These are phyloP conservation scores for Solanum clarkiae DNA, from an alignment of 257 asterid genomes.

Conservation along the genomic window DNA sequence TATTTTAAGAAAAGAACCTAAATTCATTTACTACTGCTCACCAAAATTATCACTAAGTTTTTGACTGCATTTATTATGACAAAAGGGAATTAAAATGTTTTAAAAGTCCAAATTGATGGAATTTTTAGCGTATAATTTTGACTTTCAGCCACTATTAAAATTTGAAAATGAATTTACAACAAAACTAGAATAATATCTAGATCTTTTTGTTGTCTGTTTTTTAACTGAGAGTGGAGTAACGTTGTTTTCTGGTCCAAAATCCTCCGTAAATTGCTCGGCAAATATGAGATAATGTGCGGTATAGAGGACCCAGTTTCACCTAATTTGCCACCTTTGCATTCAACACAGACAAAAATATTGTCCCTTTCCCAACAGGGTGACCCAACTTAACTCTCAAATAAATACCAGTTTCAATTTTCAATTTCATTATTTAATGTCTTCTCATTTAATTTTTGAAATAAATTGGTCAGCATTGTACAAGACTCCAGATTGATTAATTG, in stretches of 20 bases:
- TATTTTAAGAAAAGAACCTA: not conserved
- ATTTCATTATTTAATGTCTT: not conserved
- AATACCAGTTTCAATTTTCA: not conserved
- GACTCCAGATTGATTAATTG: not conserved
- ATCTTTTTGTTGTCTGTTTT: not conserved
- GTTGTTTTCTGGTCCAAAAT: not conserved
- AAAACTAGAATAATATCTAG: not conserved
- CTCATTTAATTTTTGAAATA: not conserved
- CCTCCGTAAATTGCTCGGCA: not conserved
- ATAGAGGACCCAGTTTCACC: not conserved
- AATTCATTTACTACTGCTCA: not conserved
- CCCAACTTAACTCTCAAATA: not conserved
- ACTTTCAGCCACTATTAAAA: not conserved
- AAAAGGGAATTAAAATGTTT: not conserved
- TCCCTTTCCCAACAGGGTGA: not conserved
- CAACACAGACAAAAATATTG: not conserved
- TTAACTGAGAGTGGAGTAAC: not conserved
- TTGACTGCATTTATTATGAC: not conserved
- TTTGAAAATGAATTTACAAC: not conserved
- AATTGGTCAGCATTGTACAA: not conserved
- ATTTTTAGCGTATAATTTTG: not conserved
- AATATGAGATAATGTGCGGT: not conserved
- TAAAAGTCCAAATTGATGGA: not conserved
- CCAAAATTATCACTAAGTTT: not conserved
- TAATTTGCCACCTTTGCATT: not conserved